Conservation (phyloP, 192 early-diverging fungal species). For the Backusella psychrophila region DNA sequence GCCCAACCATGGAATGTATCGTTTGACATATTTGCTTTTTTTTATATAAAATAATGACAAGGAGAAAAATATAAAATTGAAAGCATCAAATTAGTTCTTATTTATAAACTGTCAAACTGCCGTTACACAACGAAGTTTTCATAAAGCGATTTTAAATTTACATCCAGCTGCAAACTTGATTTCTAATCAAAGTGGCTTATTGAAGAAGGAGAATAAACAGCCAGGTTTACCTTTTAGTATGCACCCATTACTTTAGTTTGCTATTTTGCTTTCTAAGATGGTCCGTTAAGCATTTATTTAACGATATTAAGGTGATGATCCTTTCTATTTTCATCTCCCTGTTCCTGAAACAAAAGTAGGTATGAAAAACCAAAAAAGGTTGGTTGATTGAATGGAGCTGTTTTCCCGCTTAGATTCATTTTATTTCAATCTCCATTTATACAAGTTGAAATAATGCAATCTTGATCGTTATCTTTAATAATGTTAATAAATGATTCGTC, state of each 20-base stretch:
- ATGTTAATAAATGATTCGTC: neutral
- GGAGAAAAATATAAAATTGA: neutral
- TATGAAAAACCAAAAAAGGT: neutral
- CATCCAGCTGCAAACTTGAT: neutral
- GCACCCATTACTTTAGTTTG: neutral
- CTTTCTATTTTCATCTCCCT: neutral
- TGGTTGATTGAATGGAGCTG: neutral
- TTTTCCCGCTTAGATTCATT: neutral
- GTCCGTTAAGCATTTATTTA: neutral
- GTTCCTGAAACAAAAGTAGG: neutral
- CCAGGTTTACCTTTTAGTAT: neutral
- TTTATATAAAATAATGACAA: neutral
- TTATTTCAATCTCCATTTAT: neutral
- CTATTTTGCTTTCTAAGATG: neutral
- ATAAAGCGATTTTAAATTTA: neutral
- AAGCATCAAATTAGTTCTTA: neutral
- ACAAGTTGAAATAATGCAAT: neutral
- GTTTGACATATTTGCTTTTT: conserved; percentile 11
- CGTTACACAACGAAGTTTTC: neutral
- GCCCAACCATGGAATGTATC: conserved; percentile 32
- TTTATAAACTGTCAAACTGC: neutral
- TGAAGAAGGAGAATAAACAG: neutral
- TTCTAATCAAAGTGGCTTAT: neutral
- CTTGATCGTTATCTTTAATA: neutral
- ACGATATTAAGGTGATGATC: neutral